A percentile compares a stretch with the other conserved stretches of the same genome.
These are phyloP conservation scores for Tuber melanosporum DNA, from an alignment of 495 filamentous ascomycete species.

Conservation along the genomic window DNA sequence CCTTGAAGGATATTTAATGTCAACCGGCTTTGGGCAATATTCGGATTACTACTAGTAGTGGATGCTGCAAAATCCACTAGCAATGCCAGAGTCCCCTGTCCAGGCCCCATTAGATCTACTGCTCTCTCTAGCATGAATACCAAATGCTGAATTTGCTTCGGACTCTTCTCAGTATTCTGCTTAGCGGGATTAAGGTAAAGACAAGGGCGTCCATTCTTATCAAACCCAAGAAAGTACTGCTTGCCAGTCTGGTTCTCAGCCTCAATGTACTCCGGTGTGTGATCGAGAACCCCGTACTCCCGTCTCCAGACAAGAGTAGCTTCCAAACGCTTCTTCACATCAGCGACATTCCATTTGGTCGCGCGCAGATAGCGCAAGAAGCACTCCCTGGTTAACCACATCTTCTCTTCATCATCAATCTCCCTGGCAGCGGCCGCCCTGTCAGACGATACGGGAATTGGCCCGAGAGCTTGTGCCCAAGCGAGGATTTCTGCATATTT, in stretches of 20 bases:
- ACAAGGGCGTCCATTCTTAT: constrained; percentile 74
- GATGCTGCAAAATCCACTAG: constrained; percentile 83
- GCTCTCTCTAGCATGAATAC: constrained; percentile 91
- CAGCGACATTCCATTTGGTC: constrained; percentile 75
- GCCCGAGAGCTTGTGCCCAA: constrained; percentile 35
- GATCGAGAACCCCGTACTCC: constrained; percentile 69
- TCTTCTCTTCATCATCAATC: constrained; percentile 69
- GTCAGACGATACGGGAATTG: constrained; percentile 31
- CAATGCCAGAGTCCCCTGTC: constrained; percentile 76
- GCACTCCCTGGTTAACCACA: constrained; percentile 89
- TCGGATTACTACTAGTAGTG: constrained; percentile 67
- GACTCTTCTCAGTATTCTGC: constrained; percentile 83
- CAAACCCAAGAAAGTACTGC: constrained; percentile 80
- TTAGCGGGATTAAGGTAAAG: constrained; percentile 79
- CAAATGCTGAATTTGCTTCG: constrained; percentile 88
- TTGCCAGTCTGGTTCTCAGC: constrained; percentile 95
- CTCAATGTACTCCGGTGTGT: constrained; percentile 72
- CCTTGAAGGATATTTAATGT: constrained; percentile 81
- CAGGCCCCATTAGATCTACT: constrained; percentile 77
- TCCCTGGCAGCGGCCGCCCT: constrained; percentile 54
- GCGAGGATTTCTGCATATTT: constrained; percentile 61
- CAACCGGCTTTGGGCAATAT: constrained; percentile 67
- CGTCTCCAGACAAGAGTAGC: constrained; percentile 79
- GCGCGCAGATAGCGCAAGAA: constrained; percentile 88
- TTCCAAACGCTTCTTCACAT: constrained; percentile 70